Conservation (phyloP, 2,329 filamentous ascomycete species). For the Coccinonectria pachysandricola region DNA sequence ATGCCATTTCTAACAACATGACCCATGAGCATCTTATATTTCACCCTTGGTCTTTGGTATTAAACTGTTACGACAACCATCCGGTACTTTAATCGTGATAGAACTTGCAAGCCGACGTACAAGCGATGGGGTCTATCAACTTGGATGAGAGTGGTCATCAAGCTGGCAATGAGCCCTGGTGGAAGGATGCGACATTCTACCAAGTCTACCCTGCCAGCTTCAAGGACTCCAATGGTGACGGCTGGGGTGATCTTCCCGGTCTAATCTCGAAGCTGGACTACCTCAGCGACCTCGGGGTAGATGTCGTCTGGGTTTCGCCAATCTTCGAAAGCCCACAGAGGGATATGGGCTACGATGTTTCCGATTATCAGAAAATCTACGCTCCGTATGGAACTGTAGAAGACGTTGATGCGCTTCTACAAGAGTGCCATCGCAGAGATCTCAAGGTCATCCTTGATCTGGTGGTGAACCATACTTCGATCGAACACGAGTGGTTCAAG, state of each 20-base stretch:
- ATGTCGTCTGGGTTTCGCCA: conserved; percentile 49
- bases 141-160: conserved; percentile 21
- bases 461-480: conserved; percentile 59
- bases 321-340: conserved; percentile 47
- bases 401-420: conserved; percentile 55
- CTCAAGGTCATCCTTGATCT: conserved; percentile 64
- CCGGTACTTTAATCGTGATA: too few relatives aligned
- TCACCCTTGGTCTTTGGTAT: too few relatives aligned
- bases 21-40: too few relatives aligned
- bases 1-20: too few relatives aligned
- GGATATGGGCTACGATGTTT: conserved; percentile 67
- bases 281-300: conserved; percentile 48
- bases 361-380: conserved; percentile 57
- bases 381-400: conserved; percentile 55
- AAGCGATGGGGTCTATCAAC: conserved; percentile 24
- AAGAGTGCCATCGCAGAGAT: conserved; percentile 44
- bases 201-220: conserved; percentile 51
- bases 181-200: conserved; percentile 37
- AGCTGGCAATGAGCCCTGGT: conserved; percentile 30
- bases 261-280: conserved; percentile 57
- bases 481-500: conserved; percentile 48
- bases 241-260: conserved; percentile 55
- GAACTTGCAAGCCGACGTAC: background rate
- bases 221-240: conserved; percentile 47
- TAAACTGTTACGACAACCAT: too few relatives aligned